Evolutionary conservation across 768 basidiomycete species (phyloP), one percentile per base, ranked within the genome.

Genomic region (Lentinula raphanica): DNA sequence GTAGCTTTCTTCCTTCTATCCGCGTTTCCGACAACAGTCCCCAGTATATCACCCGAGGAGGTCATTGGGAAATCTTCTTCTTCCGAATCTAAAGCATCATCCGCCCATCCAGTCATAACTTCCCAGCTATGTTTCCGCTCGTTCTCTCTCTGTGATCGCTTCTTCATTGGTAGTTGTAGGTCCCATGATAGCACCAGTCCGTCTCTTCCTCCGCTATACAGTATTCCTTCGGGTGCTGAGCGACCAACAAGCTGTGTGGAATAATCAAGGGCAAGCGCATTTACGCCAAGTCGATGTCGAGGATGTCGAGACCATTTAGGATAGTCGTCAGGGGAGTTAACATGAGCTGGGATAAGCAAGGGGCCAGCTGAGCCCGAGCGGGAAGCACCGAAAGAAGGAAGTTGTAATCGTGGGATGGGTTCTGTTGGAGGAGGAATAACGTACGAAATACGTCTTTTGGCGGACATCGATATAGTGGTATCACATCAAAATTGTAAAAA

Each of bases 101-200:
- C 90, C 40, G 73, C 83, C 89, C 91, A 93, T 27, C 92, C 92
- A 0, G 92, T 95, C 68, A 94, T 75, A 7, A 84, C 74, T 69
- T 94, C 94, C 86, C 94, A 92, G 44, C 81, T 73, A 21, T 56
- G 56, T 45, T 61, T 62, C 17, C 49, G 60, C 31, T 62, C 62
- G 42, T 70, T 68, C 25, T 71, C 68, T 17, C 66, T 63, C 23
- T 63, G 42, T 35, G 74, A 70, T 36, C 75, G 70, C 64, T 73
- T 82, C 69, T 68, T 85, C 79, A 87, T 84, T 8, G 82, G 74
- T 9, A 93, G 74, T 3, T 79, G 83, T 25, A 95, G 77, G 66
- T 97, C 94, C 91, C 93, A 95, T 8, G 88, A 84, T 38, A 94
- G 86, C 46, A 96, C 77, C 42, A 93, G 76, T 0, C 94, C 94